Base-by-base conservation (phyloP, 2,329 filamentous ascomycete species). In the Fusarium sp. region DNA sequence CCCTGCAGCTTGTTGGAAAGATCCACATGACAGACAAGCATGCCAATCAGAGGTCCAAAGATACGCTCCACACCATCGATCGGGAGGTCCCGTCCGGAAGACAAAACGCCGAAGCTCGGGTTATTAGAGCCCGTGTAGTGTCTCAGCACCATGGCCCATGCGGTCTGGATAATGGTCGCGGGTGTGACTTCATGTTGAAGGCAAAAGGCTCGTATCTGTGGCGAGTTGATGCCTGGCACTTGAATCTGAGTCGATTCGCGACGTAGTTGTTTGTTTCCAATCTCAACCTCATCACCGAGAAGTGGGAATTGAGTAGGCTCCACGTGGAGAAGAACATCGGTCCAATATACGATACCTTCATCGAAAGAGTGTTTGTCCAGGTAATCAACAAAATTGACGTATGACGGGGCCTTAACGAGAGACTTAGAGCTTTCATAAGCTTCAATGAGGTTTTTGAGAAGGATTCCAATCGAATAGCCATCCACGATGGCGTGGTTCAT, bases 21-120 rank as follows among this genome's bases (percentile, higher is more conserved):
- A 2, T 54, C n/a, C 15, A 59, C 60, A 15, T 53, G 60, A 24
- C 53, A 58, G 22, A 49, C 38, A 18, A 58, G 54, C 54, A 60
- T 44, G 24, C 51, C 36, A 11, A 60, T 56, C n/a, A 60, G 24
- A 5, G 58, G 58, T 6, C 58, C 58, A 10, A 61, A 56, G 13
- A 61, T 50, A 4, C 10, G 9, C 20, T 56, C 44, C 5, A 56
- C 58, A 15, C 24, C 44, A 26, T 50, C 7, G 13, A 61, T 56
- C 2, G 58, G 51, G 2, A 61, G 38, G 11, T 58, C 55, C 1
- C 54, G 45, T 13, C 45, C 45, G 2, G 54, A 51, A 22, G 54
- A 44, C 4, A 44, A 5, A n/a, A 51, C 38, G 4, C 54, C 54
- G 13, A 58, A 58, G 26, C 22, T 43, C 4, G 54, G 45, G n/a